Conservation (phyloP, 2,329 filamentous ascomycete genomes). For the Curvularia sp. region DNA sequence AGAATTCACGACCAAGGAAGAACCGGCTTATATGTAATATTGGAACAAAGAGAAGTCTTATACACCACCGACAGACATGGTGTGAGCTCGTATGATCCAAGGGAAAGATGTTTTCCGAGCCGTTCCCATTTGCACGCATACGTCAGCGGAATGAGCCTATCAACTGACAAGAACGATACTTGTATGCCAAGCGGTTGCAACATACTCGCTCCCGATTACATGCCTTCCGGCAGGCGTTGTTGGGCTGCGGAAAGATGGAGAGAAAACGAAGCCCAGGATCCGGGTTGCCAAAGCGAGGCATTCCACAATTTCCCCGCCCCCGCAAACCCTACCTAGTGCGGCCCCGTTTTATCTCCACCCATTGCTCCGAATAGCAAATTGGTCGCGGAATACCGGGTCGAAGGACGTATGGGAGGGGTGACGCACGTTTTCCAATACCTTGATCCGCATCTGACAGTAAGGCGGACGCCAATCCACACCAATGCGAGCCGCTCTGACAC, state of each 20-base stretch:
- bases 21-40: background rate
- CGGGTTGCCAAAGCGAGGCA: constrained; percentile 11
- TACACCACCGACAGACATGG: background rate
- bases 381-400: constrained; percentile 12
- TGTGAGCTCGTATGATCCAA: background rate
- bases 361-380: constrained; percentile 10
- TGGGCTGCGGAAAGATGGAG: background rate
- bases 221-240: background rate
- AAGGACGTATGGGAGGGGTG: constrained; percentile 1
- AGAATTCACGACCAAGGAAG: background rate
- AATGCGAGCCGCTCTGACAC: background rate
- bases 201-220: background rate
- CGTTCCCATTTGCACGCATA: background rate
- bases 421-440: background rate
- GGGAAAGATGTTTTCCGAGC: background rate
- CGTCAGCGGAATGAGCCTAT: background rate
- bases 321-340: constrained; percentile 20
- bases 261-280: constrained; percentile 6
- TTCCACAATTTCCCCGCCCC: constrained; percentile 52
- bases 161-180: background rate
- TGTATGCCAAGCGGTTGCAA: background rate
- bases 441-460: background rate
- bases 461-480: background rate
- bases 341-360: constrained; percentile 11
- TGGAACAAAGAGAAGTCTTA: background rate